Evolutionary conservation across 202 grass and related monocot species (phyloP), one percentile per base, ranked within the genome.

Genomic region (Elaeis oleifera): DNA sequence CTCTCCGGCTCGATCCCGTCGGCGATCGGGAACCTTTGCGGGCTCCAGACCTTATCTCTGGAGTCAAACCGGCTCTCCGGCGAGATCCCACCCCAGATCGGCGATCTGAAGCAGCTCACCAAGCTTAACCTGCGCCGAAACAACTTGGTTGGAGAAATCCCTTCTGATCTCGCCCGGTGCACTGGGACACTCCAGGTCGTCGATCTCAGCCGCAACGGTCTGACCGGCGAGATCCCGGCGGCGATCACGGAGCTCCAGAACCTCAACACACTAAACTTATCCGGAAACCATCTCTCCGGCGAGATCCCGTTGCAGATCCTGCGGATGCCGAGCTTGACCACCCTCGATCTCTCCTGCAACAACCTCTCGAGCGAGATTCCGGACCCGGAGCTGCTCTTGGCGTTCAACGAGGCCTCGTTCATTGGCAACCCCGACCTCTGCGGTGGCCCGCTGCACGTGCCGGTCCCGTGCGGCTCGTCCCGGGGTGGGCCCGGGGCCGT

Each of bases 151-250:
- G 36, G 36, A 44, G 36, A 44, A 44, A 44, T 44, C 36, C 36
- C 36, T 44, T 11, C 36, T 9, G 36, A 44, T 44, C 36, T 44
- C 36, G 36, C 36, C 36, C 36, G 36, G 36, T 44, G 36, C 36
- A 14, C 36, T 36, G 36, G 36, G 36, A 63, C 39, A n/a, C 18
- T 63, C 9, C 39, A 32, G 17, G 60, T 14, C 0, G 36, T 63
- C 19, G 60, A 63, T 22, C 15, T 63, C 19, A 49, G 36, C 36
- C 21, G 23, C 20, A 63, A 63, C 60, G 36, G 19, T 18, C 36
- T 63, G 11, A n/a, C 13, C n/a, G 60, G 60, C 20, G 60, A 44
- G 5, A 63, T 63, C 17, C 60, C 60, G 36, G 60, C 11, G 36
- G 49, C 36, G 36, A 18, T 63, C n/a, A 44, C 60, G 2, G 11